Evolutionary conservation across 352 stramenopile species (phyloP), one percentile per base, ranked within the genome.

Genomic region (Phytophthora boehmeriae): DNA sequence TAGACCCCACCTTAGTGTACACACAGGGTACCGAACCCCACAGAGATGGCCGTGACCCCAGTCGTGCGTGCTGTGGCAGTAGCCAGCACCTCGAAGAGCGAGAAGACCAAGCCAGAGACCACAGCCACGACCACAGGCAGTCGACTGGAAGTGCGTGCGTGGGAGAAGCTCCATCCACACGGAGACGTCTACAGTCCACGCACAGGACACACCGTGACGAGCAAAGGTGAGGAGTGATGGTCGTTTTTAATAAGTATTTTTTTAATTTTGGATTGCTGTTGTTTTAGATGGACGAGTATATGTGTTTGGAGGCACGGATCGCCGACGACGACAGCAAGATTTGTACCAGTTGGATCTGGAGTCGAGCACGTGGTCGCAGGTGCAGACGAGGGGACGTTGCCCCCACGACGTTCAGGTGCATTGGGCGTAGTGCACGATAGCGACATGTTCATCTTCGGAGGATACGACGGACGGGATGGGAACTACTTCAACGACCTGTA

Each of bases 401-500:
- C 88, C 1, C 84, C 85, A 2, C 70, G 86, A 17, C 83, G 88
- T 17, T 95, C 86, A 0, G 88, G 88, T 0, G 88, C 88, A 5
- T 60, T 93, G n/a, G 86, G 85, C 9, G 85, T 94, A 8, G 80
- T 93, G 1, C 76, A 93, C 20, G 77, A 90, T 17, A 88, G 82
- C 60, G 74, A 88, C 55, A 93, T 96, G 88, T 96, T 90, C 65
- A 86, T 96, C 54, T 96, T 96, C 55, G 88, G 88, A 27, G 88
- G 88, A n/a, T 96, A 96, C 68, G 86, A 96, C 51, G 88, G 88
- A 25, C 86, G 88, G 28, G 86, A 95, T 47, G 88, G 86, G 54
- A 95, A 94, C 71, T 96, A 95, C 63, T 96, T 93, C 66, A 95
- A 94, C 57, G 88, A 96, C 42, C 68, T 96, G 14, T 95, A 85